These are phyloP conservation scores for Posidonia australis DNA, from an alignment of 106 monocot genomes.

Conservation along the genomic window DNA sequence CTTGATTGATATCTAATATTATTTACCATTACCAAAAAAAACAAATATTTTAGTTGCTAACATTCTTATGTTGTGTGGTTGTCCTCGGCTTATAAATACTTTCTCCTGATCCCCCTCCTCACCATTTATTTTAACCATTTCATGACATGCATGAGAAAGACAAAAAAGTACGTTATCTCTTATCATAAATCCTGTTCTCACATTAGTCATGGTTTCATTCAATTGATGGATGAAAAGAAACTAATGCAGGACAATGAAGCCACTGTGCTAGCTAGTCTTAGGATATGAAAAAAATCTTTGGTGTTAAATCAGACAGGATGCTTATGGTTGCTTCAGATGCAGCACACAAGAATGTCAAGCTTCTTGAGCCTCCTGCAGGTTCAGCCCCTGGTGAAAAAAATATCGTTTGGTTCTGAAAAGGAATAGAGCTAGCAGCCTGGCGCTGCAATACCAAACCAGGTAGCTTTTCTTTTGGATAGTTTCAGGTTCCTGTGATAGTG, in stretches of 20 bases:
- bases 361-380: constrained; percentile 76
- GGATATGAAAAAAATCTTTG: constrained; percentile 90
- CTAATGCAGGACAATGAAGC: constrained; percentile 52
- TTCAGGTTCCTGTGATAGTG: no score
- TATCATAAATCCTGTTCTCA: no score
- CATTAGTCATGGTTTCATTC: background rate
- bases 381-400: constrained; percentile 79
- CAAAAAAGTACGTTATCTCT: no score
- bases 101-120: no score
- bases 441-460: constrained; percentile 84
- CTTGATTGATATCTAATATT: no score
- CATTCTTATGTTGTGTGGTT: no score
- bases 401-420: constrained; percentile 79
- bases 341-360: constrained; percentile 68
- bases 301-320: constrained; percentile 93
- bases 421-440: constrained; percentile 44
- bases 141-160: no score
- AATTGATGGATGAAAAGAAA: constrained; percentile 1
- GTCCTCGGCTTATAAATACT: no score
- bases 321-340: constrained; percentile 94
- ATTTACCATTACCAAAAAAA: no score
- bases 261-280: constrained; percentile 84
- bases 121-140: no score
- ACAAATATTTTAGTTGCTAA: no score
- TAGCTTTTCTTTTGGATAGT: constrained; percentile 8